Evolutionary conservation across 2,329 filamentous ascomycete genomes (phyloP), one percentile per base, ranked within the genome.

Genomic region (Zalaria obscura): DNA sequence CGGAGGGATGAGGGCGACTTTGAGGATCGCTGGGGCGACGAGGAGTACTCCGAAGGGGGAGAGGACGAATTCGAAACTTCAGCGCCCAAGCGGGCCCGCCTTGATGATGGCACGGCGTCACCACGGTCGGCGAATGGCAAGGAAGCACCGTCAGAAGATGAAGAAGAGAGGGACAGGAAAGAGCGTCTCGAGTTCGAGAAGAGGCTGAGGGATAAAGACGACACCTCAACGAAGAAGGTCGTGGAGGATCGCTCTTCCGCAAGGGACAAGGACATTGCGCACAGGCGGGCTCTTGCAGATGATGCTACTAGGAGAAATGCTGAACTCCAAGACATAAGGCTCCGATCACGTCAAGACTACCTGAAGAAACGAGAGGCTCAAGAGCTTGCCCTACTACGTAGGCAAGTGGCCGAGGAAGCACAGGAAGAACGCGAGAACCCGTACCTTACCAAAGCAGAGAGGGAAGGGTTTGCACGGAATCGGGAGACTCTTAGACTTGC

Each of bases 321-420:
- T 5, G 82, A 82, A n/a, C 72, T 94, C 57, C 78, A 80, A 3
- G 87, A 93, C 46, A 63, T 95, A 11, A 75, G 91, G 35, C 70
- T 91, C 54, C 76, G 86, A 28, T 93, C 88, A 3, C 76, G 91
- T 46, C 88, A 95, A 56, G 81, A 91, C 50, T 98, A 98, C 56
- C 70, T 98, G 27, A 86, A 87, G 61, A 96, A 98, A 67, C 75
- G 91, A 48, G 88, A 95, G 58, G 70, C 81, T 0, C 86, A 96
- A 60, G 77, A 85, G 45, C 64, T 98, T 10, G 84, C 84, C 0
- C 65, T 98, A n/a, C 64, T 98, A 39, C 76, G 88, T 28, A 85
- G 83, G 54, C 89, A 96, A 55, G 91, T 98, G 2, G 77, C 78
- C 0, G 89, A 96, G 51, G 91, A 98, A 59, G 79, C 79, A 1